A percentile compares a stretch with the other conserved stretches of the same genome.
Evolutionary conservation across 2,329 filamentous ascomycete species (phyloP).

Genomic region (Stagonosporopsis chrysanthemi): DNA sequence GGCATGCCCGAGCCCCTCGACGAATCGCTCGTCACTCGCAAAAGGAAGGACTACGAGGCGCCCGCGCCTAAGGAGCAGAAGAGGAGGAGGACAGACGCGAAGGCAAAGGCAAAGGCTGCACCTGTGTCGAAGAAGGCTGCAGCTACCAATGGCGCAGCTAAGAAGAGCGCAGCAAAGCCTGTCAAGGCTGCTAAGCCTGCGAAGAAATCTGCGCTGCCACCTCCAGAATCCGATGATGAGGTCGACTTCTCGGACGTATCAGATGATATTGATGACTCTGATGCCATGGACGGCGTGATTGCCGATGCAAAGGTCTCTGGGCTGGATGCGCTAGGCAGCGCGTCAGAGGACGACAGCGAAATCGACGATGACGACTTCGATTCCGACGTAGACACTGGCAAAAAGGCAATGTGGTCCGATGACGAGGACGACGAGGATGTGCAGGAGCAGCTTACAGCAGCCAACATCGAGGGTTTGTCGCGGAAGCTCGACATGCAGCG

Average conservation of each 20-base stretch:
- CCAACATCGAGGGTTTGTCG: constrained; percentile 93
- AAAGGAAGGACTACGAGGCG: constrained; percentile 80
- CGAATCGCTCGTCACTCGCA: constrained; percentile 76
- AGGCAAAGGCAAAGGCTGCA: constrained; percentile 30
- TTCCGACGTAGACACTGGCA: constrained; percentile 63
- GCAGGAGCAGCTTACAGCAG: constrained; percentile 90
- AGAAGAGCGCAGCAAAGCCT: constrained; percentile 31
- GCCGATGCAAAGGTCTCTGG: constrained; percentile 45
- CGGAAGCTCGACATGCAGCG: constrained; percentile 80
- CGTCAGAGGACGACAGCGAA: constrained; percentile 45
- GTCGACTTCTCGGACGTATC: constrained; percentile 43
- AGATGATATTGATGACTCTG: constrained; percentile 26
- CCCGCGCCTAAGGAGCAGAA: constrained; percentile 58
- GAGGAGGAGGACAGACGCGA: constrained; percentile 61
- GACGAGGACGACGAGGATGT: constrained; percentile 92
- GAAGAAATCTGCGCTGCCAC: constrained; percentile 44
- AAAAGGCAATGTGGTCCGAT: constrained; percentile 85
- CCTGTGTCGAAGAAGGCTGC: constrained; percentile 49
- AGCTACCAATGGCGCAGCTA: constrained; percentile 46
- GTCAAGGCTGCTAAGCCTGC: constrained; percentile 39
- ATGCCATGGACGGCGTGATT: constrained; percentile 54
- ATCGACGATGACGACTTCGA: constrained; percentile 53
- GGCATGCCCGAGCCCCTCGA: constrained; percentile 83
- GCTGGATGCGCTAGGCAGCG: constrained; percentile 51
- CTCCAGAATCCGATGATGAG: constrained; percentile 38